Base-by-base conservation (phyloP, 495 filamentous ascomycete genomes). In the Hypoxylon perforatum region DNA sequence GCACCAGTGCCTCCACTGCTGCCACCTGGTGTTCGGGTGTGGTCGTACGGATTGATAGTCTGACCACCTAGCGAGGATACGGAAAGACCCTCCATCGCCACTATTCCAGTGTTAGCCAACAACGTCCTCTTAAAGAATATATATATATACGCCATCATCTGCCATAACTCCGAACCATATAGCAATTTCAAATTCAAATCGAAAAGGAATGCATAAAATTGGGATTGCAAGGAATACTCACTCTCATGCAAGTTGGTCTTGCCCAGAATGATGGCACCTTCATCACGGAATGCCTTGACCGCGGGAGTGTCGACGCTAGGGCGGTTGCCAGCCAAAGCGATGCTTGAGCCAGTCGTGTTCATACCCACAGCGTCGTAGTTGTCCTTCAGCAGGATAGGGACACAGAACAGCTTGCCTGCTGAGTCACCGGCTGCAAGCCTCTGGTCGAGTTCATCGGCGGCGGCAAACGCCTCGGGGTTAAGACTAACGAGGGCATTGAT, bases 211-310 rank as follows among this genome's bases (percentile, higher is more conserved):
- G 28, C 30, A 11, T n/a, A 21, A 39, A 28, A 28, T 28, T 28
- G 25, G 36, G 12, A 19, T 12, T 11, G 11, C 30, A n/a, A 33
- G 1, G 10, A 30, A 7, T 44, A 48, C 56, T 21, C 64, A 69
- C 66, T 60, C 28, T 89, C 88, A 66, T 90, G 87, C 11, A 90
- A 67, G 71, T 90, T 91, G 0, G 86, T 75, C 62, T 91, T 91
- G 0, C 86, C 88, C 0, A 91, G 73, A 15, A 91, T 86, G n/a
- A 91, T 80, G 0, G 86, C 86, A 0, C 89, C 88, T 2, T 85
- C 86, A 1, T 76, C 63, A 15, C 73, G 79, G 8, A 91, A 50
- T 0, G 80, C 85, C 10, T 60, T 61, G 0, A 89, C 86, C 0
- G 82, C 75, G 0, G 81, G 75, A 1, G 85, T 82, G 67, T 89